Percentiles rank a stretch among this genome's conserved stretches.
Conservation (phyloP, 768 basidiomycete genomes). For the Suillus sp. region DNA sequence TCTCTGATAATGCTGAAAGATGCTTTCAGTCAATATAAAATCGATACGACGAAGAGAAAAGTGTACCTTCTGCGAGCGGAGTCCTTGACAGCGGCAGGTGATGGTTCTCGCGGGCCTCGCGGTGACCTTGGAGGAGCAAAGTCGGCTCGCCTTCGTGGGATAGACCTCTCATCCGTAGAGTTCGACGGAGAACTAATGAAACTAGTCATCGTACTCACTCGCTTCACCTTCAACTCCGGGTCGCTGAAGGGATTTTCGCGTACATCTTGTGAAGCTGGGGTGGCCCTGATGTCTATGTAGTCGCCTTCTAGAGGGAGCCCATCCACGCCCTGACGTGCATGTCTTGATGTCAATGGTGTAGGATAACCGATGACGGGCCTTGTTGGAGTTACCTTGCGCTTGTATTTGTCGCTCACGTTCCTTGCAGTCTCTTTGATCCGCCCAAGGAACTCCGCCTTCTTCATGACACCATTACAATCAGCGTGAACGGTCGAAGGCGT, state of each 20-base stretch:
- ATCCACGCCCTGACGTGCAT: constrained; percentile 15
- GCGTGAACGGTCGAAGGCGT: constrained; percentile 36
- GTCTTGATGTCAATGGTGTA: constrained; percentile 37
- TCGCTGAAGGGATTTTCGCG: constrained; percentile 46
- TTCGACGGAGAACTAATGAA: constrained; percentile 59
- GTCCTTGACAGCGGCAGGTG: constrained; percentile 23
- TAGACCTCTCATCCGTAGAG: constrained; percentile 65
- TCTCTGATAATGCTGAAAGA: constrained; percentile 50
- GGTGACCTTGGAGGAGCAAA: constrained; percentile 63
- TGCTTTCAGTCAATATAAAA: constrained; percentile 35
- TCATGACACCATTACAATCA: constrained; percentile 57
- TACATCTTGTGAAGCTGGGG: constrained; percentile 20
- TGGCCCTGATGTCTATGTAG: constrained; percentile 33
- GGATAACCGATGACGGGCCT: constrained; percentile 65
- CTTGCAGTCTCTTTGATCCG: constrained; percentile 64
- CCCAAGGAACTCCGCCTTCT: constrained; percentile 69
- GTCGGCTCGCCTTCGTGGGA: constrained; percentile 67
- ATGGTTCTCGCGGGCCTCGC: constrained; percentile 34
- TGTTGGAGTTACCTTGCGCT: constrained; percentile 37
- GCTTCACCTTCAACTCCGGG: constrained; percentile 28
- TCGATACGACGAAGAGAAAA: constrained; percentile 31
- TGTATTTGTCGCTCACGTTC: constrained; percentile 65
- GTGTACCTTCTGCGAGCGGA: constrained; percentile 32
- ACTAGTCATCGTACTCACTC: constrained; percentile 47
- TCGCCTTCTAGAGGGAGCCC: constrained; percentile 35